Evolutionary conservation across 352 stramenopile genomes (phyloP).

Genomic region (Globisporangium spiculum): DNA sequence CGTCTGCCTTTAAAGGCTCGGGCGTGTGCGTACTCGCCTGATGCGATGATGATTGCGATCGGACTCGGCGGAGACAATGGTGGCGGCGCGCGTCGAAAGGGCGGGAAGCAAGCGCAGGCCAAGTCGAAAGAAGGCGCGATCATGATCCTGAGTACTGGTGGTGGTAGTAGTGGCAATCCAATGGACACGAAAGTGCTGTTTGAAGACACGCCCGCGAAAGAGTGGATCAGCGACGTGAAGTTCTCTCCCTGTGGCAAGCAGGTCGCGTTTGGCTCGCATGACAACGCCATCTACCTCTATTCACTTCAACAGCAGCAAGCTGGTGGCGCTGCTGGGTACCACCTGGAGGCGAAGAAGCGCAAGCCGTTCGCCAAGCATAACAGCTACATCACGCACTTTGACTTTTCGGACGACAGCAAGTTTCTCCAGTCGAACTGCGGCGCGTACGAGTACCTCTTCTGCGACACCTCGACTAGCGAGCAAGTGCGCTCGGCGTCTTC

Average conservation of each 20-base stretch:
- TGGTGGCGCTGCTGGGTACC: background rate
- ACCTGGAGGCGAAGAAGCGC: constrained; percentile 43
- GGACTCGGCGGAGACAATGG: constrained; percentile 68
- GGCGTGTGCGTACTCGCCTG: constrained; percentile 83
- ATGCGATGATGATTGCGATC: constrained; percentile 84
- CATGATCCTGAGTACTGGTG: constrained; percentile 28
- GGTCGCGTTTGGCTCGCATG: constrained; percentile 66
- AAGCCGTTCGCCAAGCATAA: constrained; percentile 80
- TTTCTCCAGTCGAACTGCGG: constrained; percentile 78
- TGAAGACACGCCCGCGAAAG: constrained; percentile 61
- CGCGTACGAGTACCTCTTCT: constrained; percentile 91
- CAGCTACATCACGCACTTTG: constrained; percentile 82
- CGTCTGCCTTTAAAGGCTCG: constrained; percentile 50
- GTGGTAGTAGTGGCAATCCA: background rate
- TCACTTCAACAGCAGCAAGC: constrained; percentile 20
- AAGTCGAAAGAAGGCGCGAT: constrained; percentile 51
- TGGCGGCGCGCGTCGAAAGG: constrained; percentile 30
- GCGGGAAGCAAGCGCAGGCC: constrained; percentile 19
- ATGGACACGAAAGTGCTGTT: constrained; percentile 32
- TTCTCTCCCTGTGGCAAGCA: constrained; percentile 54
- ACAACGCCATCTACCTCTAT: constrained; percentile 74
- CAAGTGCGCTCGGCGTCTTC: constrained; percentile 82
- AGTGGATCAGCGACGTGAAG: constrained; percentile 80
- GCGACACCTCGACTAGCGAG: constrained; percentile 71
- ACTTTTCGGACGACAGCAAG: constrained; percentile 72